These are phyloP conservation scores for Helotiales sp. DNA, from an alignment of 2,329 filamentous ascomycete genomes.

Conservation along the genomic window DNA sequence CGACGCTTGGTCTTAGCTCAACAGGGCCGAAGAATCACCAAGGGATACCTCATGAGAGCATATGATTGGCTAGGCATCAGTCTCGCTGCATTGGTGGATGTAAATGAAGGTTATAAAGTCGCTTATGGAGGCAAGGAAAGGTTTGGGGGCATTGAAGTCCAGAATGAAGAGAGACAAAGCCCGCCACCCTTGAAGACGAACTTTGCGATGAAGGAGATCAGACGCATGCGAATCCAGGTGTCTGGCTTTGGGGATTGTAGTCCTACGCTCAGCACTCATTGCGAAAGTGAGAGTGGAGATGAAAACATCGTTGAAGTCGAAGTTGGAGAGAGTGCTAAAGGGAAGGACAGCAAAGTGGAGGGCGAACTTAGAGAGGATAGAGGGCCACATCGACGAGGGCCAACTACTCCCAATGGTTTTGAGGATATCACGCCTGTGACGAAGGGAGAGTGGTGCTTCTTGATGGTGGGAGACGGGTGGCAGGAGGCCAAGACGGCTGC, in stretches of 20 bases:
- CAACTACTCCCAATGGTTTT: conserved; percentile 58
- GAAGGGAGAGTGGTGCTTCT: conserved; percentile 61
- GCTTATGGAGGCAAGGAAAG: conserved; percentile 53
- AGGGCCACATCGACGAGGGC: conserved; percentile 41
- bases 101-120: conserved; percentile 56
- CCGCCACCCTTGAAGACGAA: conserved; percentile 23
- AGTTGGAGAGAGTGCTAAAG: conserved; percentile 28
- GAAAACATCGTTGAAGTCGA: conserved; percentile 9
- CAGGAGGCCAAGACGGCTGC: conserved; percentile 46
- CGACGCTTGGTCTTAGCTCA: conserved; percentile 57
- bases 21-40: conserved; percentile 49
- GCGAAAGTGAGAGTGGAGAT: conserved; percentile 1
- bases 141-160: conserved; percentile 46
- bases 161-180: conserved; percentile 35
- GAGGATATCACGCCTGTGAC: conserved; percentile 65
- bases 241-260: neutral
- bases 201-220: conserved; percentile 15
- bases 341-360: conserved; percentile 18
- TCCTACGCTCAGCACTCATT: conserved; percentile 1
- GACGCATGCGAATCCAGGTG: conserved; percentile 11
- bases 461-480: conserved; percentile 50
- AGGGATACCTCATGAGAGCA: conserved; percentile 51
- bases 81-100: conserved; percentile 50
- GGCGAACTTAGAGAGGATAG: conserved; percentile 19
- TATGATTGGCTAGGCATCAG: conserved; percentile 59